phyloP scores from a whole-genome alignment of 345 rosid species.

The Populus alba region DNA sequence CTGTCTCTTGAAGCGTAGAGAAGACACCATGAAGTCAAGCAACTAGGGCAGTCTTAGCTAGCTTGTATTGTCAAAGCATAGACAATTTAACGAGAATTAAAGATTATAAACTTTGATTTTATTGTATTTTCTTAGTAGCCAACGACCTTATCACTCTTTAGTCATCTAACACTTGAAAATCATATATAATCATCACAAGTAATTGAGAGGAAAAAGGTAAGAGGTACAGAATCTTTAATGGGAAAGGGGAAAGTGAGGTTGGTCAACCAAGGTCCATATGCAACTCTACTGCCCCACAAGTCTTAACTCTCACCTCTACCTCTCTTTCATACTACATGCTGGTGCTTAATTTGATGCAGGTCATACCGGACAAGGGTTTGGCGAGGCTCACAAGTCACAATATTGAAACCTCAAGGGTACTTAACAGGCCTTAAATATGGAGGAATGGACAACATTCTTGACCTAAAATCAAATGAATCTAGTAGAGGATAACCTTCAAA shows the following conservation, averaged over 20 bases:
- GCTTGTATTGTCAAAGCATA: neutral
- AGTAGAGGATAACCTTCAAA: slow-evolving; percentile 32
- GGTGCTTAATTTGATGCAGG: slow-evolving; percentile 11
- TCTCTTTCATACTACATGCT: neutral
- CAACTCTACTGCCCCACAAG: slow-evolving; percentile 5
- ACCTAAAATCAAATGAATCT: slow-evolving; percentile 29
- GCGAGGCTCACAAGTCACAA: slow-evolving; percentile 27
- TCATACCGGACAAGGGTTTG: slow-evolving; percentile 27
- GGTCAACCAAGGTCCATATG: slow-evolving; percentile 23
- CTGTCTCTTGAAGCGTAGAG: neutral
- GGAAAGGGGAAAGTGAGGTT: slow-evolving; percentile 22
- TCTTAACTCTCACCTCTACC: neutral
- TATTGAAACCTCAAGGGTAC: slow-evolving; percentile 30
- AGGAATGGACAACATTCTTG: slow-evolving; percentile 37
- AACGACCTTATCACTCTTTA: neutral
- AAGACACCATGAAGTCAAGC: too few relatives aligned
- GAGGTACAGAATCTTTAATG: neutral
- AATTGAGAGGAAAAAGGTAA: neutral
- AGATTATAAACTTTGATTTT: neutral
- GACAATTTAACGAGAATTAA: neutral
- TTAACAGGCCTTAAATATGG: slow-evolving; percentile 34
- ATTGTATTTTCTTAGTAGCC: neutral
- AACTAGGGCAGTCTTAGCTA: neutral
- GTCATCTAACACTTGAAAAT: neutral
- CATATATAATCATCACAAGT: neutral